Conservation (phyloP, 139 green algal species). For the Yamagishiella unicocca region DNA sequence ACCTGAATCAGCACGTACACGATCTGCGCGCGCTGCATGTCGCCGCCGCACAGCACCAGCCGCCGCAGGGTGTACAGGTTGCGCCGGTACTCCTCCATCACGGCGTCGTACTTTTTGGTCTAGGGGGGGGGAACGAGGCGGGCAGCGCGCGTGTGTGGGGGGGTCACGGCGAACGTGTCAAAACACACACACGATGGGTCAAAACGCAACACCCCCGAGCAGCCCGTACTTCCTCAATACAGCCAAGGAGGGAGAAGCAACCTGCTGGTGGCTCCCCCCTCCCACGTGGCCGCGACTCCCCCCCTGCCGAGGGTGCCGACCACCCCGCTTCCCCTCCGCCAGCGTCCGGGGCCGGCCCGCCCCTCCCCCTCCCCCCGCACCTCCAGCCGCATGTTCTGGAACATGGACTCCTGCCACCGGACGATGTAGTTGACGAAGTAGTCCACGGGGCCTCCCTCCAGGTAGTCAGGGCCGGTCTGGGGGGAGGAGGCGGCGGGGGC, state of each 20-base stretch:
- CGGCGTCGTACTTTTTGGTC: constrained; percentile 66
- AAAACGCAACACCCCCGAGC: no score
- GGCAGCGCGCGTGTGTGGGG: no score
- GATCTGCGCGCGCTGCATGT: constrained; percentile 66
- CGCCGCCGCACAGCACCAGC: constrained; percentile 62
- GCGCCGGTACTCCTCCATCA: constrained; percentile 70
- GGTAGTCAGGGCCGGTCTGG: constrained; percentile 31
- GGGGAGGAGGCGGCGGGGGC: not conserved
- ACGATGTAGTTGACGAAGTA: constrained; percentile 34
- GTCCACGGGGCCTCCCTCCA: constrained; percentile 23
- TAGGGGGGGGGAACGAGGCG: constrained; percentile 5
- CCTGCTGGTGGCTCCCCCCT: no score
- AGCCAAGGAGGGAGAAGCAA: no score
- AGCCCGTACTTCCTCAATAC: no score
- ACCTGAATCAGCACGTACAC: constrained; percentile 70
- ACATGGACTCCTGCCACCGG: not conserved
- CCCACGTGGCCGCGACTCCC: no score
- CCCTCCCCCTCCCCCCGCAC: not conserved
- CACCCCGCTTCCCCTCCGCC: no score
- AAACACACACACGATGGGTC: no score
- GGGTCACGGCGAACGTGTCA: no score
- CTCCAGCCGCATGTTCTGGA: constrained; percentile 43
- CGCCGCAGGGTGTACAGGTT: constrained; percentile 69
- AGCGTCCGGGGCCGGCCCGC: no score
- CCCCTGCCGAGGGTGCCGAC: no score